phyloP scores from a whole-genome alignment of 2,329 filamentous ascomycete species.

The Bipolaris zeicola region DNA sequence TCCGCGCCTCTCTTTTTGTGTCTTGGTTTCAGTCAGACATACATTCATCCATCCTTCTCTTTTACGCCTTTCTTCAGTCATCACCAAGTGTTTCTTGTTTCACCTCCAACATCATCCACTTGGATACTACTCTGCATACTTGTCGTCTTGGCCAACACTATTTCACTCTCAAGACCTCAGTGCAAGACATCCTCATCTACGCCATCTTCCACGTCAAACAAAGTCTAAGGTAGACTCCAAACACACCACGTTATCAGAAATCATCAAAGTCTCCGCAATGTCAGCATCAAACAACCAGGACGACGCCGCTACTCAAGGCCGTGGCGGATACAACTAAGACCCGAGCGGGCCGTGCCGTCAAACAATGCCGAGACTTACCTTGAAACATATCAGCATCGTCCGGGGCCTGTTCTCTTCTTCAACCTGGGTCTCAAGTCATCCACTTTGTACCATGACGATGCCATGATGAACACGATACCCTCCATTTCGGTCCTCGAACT shows the following conservation, averaged over 20 bases:
- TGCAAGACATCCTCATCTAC: constrained; percentile 17
- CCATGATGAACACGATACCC: too few species aligned
- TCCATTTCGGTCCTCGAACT: too few species aligned
- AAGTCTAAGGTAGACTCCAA: constrained; percentile 1
- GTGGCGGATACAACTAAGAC: constrained; percentile 45
- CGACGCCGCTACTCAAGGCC: constrained; percentile 35
- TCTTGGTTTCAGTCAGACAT: constrained; percentile 23
- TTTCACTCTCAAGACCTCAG: constrained; percentile 9
- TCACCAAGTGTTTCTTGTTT: constrained; percentile 18
- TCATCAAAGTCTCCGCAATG: constrained; percentile 8
- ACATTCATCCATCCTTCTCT: constrained; percentile 14
- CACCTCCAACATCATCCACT: constrained; percentile 1
- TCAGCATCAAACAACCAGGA: constrained; percentile 11
- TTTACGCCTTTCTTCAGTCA: constrained; percentile 11
- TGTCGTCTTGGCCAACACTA: constrained; percentile 1
- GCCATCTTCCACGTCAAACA: constrained; percentile 5
- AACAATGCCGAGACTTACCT: neutral
- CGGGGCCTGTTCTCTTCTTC: neutral
- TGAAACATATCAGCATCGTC: constrained; percentile 4
- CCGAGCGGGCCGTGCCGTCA: constrained; percentile 20
- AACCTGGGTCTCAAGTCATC: constrained; percentile 5
- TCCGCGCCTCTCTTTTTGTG: constrained; percentile 12
- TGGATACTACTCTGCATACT: too few species aligned
- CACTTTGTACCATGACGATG: too few species aligned
- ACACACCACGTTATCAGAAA: constrained; percentile 22